Percentiles rank a stretch among this genome's conserved stretches.
Evolutionary conservation across 2,329 filamentous ascomycete species (phyloP).

Genomic region (Malbranchea cinnamomea): DNA sequence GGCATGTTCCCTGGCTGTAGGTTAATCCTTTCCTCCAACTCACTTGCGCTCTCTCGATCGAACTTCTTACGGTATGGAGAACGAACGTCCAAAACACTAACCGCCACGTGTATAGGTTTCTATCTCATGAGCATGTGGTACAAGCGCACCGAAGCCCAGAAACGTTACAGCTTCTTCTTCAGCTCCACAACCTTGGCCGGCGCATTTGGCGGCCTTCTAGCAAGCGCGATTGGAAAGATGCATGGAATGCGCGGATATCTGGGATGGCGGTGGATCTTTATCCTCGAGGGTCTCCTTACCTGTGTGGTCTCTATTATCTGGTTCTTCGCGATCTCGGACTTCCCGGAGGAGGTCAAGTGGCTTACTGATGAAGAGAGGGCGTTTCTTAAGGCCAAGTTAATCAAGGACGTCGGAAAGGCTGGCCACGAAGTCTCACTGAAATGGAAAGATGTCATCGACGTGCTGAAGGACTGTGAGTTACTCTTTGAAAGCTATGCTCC

Average conservation of each 20-base stretch:
- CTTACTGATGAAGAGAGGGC: conserved; percentile 52
- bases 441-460: conserved; percentile 41
- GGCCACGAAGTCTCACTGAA: conserved; percentile 49
- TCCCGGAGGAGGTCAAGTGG: conserved; percentile 63
- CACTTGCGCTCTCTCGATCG: conserved; percentile 8
- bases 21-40: conserved; percentile 18
- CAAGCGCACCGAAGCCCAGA: conserved; percentile 70
- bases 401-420: conserved; percentile 52
- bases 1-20: conserved; percentile 55
- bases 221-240: conserved; percentile 46
- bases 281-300: conserved; percentile 51
- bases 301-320: conserved; percentile 41
- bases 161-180: conserved; percentile 90
- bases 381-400: conserved; percentile 52
- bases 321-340: conserved; percentile 57
- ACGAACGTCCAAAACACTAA: no score
- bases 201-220: conserved; percentile 47
- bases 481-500: not conserved
- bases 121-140: conserved; percentile 75
- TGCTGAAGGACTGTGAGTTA: conserved; percentile 50
- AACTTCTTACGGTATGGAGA: no score
- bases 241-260: conserved; percentile 40
- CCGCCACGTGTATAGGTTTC: conserved; percentile 18
- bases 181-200: conserved; percentile 49
- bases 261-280: conserved; percentile 37